These are phyloP conservation scores for Mycena vulgaris DNA, from an alignment of 768 basidiomycete genomes.

Conservation along the genomic window DNA sequence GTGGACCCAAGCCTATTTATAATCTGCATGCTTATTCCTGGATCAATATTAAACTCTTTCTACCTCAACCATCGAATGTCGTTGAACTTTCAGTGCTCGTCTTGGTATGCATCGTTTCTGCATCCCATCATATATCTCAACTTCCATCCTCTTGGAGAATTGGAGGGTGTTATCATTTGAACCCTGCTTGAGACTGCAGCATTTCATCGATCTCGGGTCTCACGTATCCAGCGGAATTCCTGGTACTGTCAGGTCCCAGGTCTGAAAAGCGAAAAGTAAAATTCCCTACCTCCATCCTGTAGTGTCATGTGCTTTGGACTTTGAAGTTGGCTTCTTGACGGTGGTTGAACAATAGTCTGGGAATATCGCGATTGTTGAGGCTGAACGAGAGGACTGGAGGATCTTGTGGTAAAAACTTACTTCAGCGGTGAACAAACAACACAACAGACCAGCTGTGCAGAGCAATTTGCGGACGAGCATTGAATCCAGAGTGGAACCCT, in stretches of 20 bases:
- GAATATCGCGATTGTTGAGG: no score
- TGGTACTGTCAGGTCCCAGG: constrained; percentile 12
- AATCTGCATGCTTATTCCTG: constrained; percentile 7
- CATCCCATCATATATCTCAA: no score
- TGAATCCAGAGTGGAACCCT: no score
- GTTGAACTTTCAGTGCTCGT: constrained; percentile 8
- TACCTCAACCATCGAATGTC: constrained; percentile 23
- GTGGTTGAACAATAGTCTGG: constrained; percentile 16
- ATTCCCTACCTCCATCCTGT: not conserved
- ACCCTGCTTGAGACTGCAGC: no score
- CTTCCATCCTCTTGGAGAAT: no score
- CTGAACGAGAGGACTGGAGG: constrained; percentile 14
- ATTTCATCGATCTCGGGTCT: no score
- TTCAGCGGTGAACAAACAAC: constrained; percentile 24
- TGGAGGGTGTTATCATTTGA: no score
- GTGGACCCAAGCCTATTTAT: no score
- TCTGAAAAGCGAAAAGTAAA: constrained; percentile 15
- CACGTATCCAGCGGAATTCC: constrained; percentile 11
- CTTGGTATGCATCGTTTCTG: constrained; percentile 7
- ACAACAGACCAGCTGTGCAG: constrained; percentile 10
- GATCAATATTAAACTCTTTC: constrained; percentile 19
- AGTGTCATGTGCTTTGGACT: not conserved
- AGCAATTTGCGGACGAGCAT: constrained; percentile 14
- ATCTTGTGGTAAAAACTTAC: constrained; percentile 5
- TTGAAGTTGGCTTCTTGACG: constrained; percentile 7